phyloP scores from a whole-genome alignment of 2,329 filamentous ascomycete species.

The Dactylellina leptospora region DNA sequence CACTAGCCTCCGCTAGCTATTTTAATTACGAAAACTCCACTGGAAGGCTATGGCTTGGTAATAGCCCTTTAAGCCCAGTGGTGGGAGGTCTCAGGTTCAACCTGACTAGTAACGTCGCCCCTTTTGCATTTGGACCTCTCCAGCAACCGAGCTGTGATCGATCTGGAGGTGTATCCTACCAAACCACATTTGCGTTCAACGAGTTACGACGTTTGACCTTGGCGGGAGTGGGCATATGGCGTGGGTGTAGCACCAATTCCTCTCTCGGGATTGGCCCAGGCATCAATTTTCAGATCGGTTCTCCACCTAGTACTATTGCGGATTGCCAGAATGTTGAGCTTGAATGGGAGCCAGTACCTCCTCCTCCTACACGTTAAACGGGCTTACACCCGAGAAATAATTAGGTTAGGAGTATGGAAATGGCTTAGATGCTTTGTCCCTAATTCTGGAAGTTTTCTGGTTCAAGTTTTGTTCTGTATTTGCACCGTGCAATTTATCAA shows the following conservation, averaged over 20 bases:
- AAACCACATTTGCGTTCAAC: conserved; percentile 32
- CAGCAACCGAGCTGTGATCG: conserved; percentile 19
- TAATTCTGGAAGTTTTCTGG: too few relatives aligned
- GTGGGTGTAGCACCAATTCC: conserved; percentile 30
- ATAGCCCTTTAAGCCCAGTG: background rate
- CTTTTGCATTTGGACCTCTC: conserved; percentile 33
- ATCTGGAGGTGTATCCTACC: conserved; percentile 24
- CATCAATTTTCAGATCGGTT: conserved; percentile 34
- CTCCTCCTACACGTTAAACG: background rate
- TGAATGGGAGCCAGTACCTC: conserved; percentile 3
- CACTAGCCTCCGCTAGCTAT: conserved; percentile 2
- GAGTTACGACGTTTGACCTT: conserved; percentile 14
- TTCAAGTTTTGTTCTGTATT: too few relatives aligned
- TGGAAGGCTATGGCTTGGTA: conserved; percentile 30
- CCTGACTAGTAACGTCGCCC: conserved; percentile 35
- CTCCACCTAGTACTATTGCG: conserved; percentile 1
- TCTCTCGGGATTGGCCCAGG: conserved; percentile 27
- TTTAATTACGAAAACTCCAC: conserved; percentile 44
- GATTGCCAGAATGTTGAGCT: conserved; percentile 43
- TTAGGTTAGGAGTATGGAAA: too few relatives aligned
- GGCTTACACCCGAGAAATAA: too few relatives aligned
- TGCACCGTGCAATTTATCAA: too few relatives aligned
- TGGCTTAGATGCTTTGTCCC: too few relatives aligned
- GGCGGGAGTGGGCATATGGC: conserved; percentile 20
- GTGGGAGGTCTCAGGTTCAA: conserved; percentile 27